Conservation (phyloP, 441 rosid genomes). For the Gossypium davidsonii region DNA sequence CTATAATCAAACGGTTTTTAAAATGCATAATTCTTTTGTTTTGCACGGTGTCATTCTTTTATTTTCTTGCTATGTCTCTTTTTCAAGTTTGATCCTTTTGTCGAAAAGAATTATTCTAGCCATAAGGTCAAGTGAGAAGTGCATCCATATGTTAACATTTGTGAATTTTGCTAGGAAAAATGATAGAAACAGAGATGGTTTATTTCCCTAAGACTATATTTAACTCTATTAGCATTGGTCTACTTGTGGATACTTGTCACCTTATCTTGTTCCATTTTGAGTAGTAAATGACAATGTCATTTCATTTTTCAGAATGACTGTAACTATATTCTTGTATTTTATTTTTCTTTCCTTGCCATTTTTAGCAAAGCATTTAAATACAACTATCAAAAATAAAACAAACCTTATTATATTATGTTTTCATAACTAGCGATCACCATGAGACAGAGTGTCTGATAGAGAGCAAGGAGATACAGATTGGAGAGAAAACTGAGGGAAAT, state of each 20-base stretch:
- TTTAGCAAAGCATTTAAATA: background rate
- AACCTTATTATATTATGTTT: background rate
- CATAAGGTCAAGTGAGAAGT: background rate
- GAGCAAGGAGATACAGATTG: background rate
- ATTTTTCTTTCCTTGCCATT: background rate
- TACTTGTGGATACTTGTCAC: background rate
- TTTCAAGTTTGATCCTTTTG: background rate
- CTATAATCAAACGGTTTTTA: background rate
- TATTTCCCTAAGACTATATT: background rate
- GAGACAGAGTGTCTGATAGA: background rate
- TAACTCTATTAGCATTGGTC: background rate
- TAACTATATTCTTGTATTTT: background rate
- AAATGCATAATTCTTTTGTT: background rate
- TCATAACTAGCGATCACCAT: background rate
- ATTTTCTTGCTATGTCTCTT: background rate
- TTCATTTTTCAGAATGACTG: background rate
- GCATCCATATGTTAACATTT: background rate
- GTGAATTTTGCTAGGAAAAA: conserved; percentile 1
- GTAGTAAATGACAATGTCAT: background rate
- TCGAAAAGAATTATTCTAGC: background rate
- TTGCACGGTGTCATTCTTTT: background rate
- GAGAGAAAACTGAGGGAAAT: conserved; percentile 1
- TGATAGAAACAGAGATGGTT: background rate
- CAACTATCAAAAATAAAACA: background rate
- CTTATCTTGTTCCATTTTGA: background rate